A percentile compares a stretch with the other conserved stretches of the same genome.
These are phyloP conservation scores for Fusarium multiceps DNA, from an alignment of 2,329 filamentous ascomycete species.

Conservation along the genomic window DNA sequence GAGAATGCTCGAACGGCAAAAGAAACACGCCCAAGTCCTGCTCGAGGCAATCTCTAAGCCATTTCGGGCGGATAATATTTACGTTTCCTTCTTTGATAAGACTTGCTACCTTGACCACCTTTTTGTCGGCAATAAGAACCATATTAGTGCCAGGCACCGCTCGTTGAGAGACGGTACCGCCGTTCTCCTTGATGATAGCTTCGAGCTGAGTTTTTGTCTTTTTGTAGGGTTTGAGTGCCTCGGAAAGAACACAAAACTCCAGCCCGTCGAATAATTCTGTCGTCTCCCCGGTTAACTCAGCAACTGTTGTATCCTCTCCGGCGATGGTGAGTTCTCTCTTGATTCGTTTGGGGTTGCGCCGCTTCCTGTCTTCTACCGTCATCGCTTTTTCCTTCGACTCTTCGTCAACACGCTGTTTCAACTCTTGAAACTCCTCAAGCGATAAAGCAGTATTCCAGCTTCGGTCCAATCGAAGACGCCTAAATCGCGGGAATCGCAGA, in stretches of 20 bases:
- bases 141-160: slow-evolving; percentile 71
- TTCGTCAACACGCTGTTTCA: slow-evolving; percentile 76
- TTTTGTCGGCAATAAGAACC: slow-evolving; percentile 83
- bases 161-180: slow-evolving; percentile 82
- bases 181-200: slow-evolving; percentile 82
- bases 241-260: slow-evolving; percentile 86
- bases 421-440: slow-evolving; percentile 78
- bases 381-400: slow-evolving; percentile 80
- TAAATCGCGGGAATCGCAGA: slow-evolving; percentile 91
- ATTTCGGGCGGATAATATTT: slow-evolving; percentile 81
- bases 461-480: slow-evolving; percentile 82
- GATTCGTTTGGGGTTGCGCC: slow-evolving; percentile 65
- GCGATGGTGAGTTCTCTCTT: slow-evolving; percentile 78
- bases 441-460: slow-evolving; percentile 84
- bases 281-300: slow-evolving; percentile 64
- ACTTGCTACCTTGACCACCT: slow-evolving; percentile 82
- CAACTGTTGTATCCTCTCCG: slow-evolving; percentile 66
- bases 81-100: slow-evolving; percentile 77
- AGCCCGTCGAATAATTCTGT: slow-evolving; percentile 78
- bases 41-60: slow-evolving; percentile 85
- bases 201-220: slow-evolving; percentile 84
- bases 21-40: slow-evolving; percentile 68
- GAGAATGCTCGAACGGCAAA: slow-evolving; percentile 69
- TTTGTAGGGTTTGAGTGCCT: slow-evolving; percentile 75
- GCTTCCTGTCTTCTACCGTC: slow-evolving; percentile 76